Conservation (phyloP, 1,284 basidiomycete genomes). For the Marasmius tenuissimus region DNA sequence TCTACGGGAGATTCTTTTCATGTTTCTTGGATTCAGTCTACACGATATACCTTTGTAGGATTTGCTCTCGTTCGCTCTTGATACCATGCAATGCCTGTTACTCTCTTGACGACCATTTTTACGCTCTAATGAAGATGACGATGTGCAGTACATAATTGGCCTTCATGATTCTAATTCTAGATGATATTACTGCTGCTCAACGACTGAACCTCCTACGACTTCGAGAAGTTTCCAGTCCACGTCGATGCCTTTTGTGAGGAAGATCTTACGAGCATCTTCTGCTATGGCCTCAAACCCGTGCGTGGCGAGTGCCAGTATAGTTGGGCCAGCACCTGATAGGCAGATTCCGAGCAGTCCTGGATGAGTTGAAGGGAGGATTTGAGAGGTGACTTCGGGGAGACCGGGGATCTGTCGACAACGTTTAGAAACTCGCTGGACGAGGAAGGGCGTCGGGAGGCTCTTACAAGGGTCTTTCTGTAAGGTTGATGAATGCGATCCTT, state of each 20-base stretch:
- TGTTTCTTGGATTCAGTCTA: background rate
- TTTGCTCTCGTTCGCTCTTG: background rate
- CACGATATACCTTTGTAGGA: background rate
- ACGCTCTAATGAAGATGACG: constrained; percentile 1
- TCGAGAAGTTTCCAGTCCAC: constrained; percentile 82
- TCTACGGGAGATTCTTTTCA: constrained; percentile 1
- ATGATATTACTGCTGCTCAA: background rate
- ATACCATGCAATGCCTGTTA: too few species aligned
- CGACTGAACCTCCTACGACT: constrained; percentile 51
- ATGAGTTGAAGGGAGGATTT: constrained; percentile 86
- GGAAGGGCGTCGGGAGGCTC: constrained; percentile 23
- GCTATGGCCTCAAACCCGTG: constrained; percentile 82
- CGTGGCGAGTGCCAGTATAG: constrained; percentile 95
- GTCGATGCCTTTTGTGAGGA: constrained; percentile 69
- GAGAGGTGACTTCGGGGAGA: constrained; percentile 85
- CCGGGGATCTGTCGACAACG: constrained; percentile 79
- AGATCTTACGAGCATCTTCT: constrained; percentile 76
- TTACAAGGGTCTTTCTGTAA: constrained; percentile 84
- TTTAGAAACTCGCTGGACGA: background rate
- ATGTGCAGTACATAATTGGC: background rate
- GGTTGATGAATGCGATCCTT: constrained; percentile 98
- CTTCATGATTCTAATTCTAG: background rate
- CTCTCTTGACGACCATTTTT: background rate
- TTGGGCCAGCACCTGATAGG: constrained; percentile 96
- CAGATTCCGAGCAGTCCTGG: constrained; percentile 96